Conservation (phyloP, 2,329 filamentous ascomycete species). For the Xylariomycetidae sp. region DNA sequence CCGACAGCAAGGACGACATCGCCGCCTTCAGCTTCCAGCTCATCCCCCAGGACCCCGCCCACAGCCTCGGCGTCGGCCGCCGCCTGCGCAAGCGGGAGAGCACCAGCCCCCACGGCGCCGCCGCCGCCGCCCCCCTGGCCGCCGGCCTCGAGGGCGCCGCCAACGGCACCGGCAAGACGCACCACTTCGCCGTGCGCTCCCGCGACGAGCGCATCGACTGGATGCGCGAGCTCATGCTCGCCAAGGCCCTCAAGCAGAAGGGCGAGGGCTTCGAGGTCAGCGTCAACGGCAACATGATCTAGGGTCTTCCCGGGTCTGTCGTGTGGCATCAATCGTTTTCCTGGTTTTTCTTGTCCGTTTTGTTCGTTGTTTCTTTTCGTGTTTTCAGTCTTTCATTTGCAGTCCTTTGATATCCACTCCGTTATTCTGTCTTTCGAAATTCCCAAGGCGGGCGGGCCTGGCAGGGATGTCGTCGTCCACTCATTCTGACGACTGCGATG, state of each 20-base stretch:
- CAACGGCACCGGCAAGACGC: constrained; percentile 70
- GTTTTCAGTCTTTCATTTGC: no score
- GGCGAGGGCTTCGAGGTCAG: constrained; percentile 76
- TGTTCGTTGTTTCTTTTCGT: no score
- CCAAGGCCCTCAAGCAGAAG: constrained; percentile 81
- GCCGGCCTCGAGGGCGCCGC: constrained; percentile 28
- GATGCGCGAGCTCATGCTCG: constrained; percentile 91
- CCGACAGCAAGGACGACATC: constrained; percentile 40
- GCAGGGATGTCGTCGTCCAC: no score
- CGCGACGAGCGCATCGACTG: constrained; percentile 92
- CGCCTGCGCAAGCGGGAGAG: constrained; percentile 50
- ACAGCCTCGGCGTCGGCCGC: constrained; percentile 31
- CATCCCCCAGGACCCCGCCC: constrained; percentile 60
- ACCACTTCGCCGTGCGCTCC: constrained; percentile 86
- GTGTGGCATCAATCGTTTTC: no score
- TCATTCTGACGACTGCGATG: no score
- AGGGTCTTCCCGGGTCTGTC: no score
- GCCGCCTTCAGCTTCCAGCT: constrained; percentile 81
- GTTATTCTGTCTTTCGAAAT: no score
- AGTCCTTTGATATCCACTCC: no score
- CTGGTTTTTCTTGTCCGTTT: no score
- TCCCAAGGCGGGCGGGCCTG: no score
- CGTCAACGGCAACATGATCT: constrained; percentile 75
- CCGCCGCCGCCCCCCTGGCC: constrained; percentile 26
- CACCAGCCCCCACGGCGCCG: constrained; percentile 27